Conservation (phyloP, 1,284 basidiomycete genomes). For the Trametes versicolor region DNA sequence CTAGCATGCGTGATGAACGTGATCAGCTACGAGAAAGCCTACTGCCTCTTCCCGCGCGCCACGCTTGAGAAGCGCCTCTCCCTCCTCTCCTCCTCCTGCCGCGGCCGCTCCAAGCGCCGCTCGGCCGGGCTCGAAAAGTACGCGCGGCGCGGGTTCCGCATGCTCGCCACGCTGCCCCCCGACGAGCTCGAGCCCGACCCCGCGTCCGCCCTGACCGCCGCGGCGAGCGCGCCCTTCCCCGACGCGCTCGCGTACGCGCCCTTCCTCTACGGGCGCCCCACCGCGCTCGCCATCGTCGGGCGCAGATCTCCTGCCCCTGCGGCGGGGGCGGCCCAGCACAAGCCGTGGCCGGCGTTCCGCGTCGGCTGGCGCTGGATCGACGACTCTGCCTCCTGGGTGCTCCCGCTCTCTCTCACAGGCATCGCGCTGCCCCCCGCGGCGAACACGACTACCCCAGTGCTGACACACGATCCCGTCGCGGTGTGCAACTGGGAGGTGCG, state of each 20-base stretch:
- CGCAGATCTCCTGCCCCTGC: not conserved
- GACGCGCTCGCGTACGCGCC: not conserved
- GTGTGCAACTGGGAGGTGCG: constrained; percentile 36
- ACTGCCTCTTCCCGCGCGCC: constrained; percentile 41
- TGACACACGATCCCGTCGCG: constrained; percentile 31
- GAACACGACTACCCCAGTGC: constrained; percentile 24
- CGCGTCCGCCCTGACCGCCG: constrained; percentile 5
- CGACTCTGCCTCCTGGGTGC: constrained; percentile 36
- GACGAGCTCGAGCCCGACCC: constrained; percentile 21
- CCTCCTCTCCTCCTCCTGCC: constrained; percentile 31
- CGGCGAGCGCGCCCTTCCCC: constrained; percentile 1
- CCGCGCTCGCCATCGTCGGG: constrained; percentile 5
- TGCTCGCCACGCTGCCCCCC: constrained; percentile 22
- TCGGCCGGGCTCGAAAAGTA: constrained; percentile 38
- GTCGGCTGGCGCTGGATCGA: constrained; percentile 38
- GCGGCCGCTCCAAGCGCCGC: constrained; percentile 17
- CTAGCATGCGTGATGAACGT: constrained; percentile 59
- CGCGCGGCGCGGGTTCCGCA: constrained; percentile 37
- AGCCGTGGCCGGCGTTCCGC: constrained; percentile 28
- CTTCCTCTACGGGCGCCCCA: constrained; percentile 1
- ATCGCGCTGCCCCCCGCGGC: constrained; percentile 27
- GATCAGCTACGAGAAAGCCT: constrained; percentile 42
- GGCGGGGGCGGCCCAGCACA: not conserved
- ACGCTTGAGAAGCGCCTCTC: constrained; percentile 41
- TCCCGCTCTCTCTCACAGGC: constrained; percentile 31